A percentile compares a stretch with the other conserved stretches of the same genome.
phyloP scores from a whole-genome alignment of 306 rosid genomes.

The Cyclanthera cordifolia region DNA sequence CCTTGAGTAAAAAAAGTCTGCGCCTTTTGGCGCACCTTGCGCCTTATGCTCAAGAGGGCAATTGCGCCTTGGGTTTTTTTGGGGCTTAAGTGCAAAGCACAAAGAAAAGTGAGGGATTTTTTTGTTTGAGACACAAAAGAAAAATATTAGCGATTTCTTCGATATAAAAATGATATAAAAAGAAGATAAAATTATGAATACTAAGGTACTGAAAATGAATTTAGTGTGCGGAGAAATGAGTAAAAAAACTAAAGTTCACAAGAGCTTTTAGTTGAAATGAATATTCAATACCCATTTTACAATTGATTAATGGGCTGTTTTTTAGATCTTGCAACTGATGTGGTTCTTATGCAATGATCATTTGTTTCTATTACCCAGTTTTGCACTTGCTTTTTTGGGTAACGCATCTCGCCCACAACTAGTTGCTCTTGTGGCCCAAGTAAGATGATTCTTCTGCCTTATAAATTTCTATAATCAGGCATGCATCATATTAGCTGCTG shows the following conservation, averaged over 20 bases:
- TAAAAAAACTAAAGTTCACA: neutral
- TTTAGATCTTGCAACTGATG: neutral
- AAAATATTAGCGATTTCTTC: neutral
- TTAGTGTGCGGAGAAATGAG: neutral
- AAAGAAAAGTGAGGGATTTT: neutral
- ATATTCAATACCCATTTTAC: neutral
- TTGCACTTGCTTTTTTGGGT: slow-evolving; percentile 77
- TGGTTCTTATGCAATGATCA: neutral
- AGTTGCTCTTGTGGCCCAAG: slow-evolving; percentile 96
- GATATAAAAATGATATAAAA: neutral
- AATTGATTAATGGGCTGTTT: neutral
- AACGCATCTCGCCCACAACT: slow-evolving; percentile 71
- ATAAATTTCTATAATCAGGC: neutral
- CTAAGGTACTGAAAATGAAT: neutral
- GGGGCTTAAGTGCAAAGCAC: neutral
- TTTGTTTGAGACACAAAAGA: neutral
- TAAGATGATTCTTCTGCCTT: slow-evolving; percentile 22
- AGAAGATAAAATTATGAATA: neutral
- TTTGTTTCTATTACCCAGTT: slow-evolving; percentile 29
- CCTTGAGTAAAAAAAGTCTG: too few relatives aligned
- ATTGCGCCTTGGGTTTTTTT: too few relatives aligned
- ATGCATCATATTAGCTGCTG: neutral
- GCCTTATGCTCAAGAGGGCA: too few relatives aligned
- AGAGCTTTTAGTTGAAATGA: neutral
- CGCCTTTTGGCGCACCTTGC: too few relatives aligned